Percentiles rank a stretch among this genome's conserved stretches.
Conservation (phyloP, 2,329 filamentous ascomycete species). For the Aspergillus pseudoterreus region DNA sequence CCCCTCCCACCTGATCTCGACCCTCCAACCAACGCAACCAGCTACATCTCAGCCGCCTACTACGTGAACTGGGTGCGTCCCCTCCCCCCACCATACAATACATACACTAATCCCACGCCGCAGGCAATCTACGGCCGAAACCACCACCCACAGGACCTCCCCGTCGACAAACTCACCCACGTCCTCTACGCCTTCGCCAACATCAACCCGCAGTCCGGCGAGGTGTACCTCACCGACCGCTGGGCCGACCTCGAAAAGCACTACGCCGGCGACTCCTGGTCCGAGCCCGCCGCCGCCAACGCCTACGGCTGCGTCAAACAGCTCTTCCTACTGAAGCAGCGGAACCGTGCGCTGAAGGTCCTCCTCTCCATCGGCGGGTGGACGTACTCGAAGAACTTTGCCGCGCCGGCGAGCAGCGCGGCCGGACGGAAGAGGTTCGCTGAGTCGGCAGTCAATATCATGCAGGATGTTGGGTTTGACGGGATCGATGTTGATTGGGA, state of each 20-base stretch:
- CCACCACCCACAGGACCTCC: conserved; percentile 80
- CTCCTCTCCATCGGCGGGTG: conserved; percentile 82
- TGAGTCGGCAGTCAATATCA: conserved; percentile 63
- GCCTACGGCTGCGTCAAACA: conserved; percentile 77
- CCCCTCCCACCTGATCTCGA: neutral
- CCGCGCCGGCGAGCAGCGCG: conserved; percentile 58
- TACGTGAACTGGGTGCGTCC: conserved; percentile 45
- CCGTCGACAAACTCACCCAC: conserved; percentile 77
- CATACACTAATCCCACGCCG: conserved; percentile 1
- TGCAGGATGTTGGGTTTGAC: conserved; percentile 72
- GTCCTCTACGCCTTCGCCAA: conserved; percentile 91
- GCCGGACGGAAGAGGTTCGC: conserved; percentile 63
- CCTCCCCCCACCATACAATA: neutral
- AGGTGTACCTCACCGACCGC: conserved; percentile 70
- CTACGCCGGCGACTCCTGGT: conserved; percentile 63
- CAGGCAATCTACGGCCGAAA: conserved; percentile 82
- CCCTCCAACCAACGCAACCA: neutral
- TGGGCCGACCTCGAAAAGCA: conserved; percentile 68
- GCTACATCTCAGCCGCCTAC: conserved; percentile 39
- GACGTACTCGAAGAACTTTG: conserved; percentile 73
- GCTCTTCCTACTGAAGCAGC: conserved; percentile 70
- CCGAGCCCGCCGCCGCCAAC: conserved; percentile 63
- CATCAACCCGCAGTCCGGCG: conserved; percentile 71
- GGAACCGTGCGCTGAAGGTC: conserved; percentile 71
- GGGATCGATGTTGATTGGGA: conserved; percentile 45